These are phyloP conservation scores for Tetrapisispora iriomotensis DNA, from an alignment of 805 yeast genomes.

Conservation along the genomic window DNA sequence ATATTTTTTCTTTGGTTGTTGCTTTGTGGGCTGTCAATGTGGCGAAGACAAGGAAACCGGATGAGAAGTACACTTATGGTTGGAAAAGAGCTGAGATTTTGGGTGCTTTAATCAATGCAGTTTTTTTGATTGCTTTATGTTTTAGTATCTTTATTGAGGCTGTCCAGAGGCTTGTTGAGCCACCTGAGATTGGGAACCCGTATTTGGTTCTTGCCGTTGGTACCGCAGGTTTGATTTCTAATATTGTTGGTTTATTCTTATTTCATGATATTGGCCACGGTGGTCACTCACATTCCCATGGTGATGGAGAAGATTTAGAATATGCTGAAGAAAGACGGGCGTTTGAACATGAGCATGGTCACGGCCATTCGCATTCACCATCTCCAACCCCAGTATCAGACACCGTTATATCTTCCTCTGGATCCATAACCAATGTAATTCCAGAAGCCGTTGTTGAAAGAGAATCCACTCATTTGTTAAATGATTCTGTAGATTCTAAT, in stretches of 20 bases:
- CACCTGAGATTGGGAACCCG: slow-evolving; percentile 76
- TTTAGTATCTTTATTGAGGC: slow-evolving; percentile 90
- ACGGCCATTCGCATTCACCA: slow-evolving; percentile 17
- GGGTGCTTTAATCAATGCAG: slow-evolving; percentile 92
- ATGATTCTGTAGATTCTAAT: not conserved
- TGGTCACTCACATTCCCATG: slow-evolving; percentile 27
- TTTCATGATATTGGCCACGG: slow-evolving; percentile 73
- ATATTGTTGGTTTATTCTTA: slow-evolving; percentile 69
- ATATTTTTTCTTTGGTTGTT: slow-evolving; percentile 75
- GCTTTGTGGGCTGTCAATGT: slow-evolving; percentile 96
- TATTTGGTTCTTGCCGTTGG: slow-evolving; percentile 76
- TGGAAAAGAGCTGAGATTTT: slow-evolving; percentile 97
- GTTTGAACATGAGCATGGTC: slow-evolving; percentile 8
- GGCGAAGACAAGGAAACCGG: slow-evolving; percentile 71
- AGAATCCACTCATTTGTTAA: slow-evolving; percentile 32
- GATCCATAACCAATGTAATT: slow-evolving; percentile 16
- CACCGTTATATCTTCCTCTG: slow-evolving; percentile 6
- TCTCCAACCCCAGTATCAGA: not conserved
- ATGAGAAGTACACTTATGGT: slow-evolving; percentile 87
- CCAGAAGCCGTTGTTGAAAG: slow-evolving; percentile 23
- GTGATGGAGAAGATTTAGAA: slow-evolving; percentile 7
- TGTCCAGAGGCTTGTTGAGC: slow-evolving; percentile 74
- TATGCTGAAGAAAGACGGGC: slow-evolving; percentile 4
- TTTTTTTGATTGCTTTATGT: slow-evolving; percentile 83
- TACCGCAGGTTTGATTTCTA: slow-evolving; percentile 68